Evolutionary conservation across 495 filamentous ascomycete species (phyloP).

Genomic region (Extremus antarcticus): DNA sequence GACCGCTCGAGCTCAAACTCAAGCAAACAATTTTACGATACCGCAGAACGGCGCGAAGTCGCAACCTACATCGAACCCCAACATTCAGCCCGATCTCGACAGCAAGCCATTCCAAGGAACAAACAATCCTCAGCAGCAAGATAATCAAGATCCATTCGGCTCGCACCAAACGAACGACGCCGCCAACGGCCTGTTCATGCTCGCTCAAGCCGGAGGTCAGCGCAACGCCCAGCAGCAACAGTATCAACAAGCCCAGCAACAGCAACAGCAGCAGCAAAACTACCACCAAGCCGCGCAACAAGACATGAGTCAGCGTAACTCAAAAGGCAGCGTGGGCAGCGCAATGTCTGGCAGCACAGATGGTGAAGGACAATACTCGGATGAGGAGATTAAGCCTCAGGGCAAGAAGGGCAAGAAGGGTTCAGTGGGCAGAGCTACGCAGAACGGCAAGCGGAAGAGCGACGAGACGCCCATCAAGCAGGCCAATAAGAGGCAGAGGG

Average conservation of each 20-base stretch:
- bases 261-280: slow-evolving; percentile 30
- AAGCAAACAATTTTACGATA: slow-evolving; percentile 35
- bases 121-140: slow-evolving; percentile 19
- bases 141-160: slow-evolving; percentile 48
- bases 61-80: slow-evolving; percentile 31
- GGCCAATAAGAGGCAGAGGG: slow-evolving; percentile 62
- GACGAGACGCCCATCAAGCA: slow-evolving; percentile 61
- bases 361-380: slow-evolving; percentile 60
- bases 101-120: slow-evolving; percentile 32
- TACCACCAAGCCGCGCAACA: slow-evolving; percentile 36
- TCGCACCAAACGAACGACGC: slow-evolving; percentile 88
- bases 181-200: slow-evolving; percentile 85
- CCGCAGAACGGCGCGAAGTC: slow-evolving; percentile 38
- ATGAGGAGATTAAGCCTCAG: slow-evolving; percentile 52
- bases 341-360: slow-evolving; percentile 51
- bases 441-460: slow-evolving; percentile 65
- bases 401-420: slow-evolving; percentile 57
- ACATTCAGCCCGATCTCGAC: slow-evolving; percentile 36
- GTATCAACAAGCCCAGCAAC: slow-evolving; percentile 30
- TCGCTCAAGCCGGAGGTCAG: slow-evolving; percentile 53
- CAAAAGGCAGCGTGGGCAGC: slow-evolving; percentile 35
- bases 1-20: slow-evolving; percentile 54
- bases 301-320: slow-evolving; percentile 21
- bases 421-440: slow-evolving; percentile 36
- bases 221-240: slow-evolving; percentile 38